phyloP scores from a whole-genome alignment of 2,329 filamentous ascomycete species.

The Trichophyton verrucosum region DNA sequence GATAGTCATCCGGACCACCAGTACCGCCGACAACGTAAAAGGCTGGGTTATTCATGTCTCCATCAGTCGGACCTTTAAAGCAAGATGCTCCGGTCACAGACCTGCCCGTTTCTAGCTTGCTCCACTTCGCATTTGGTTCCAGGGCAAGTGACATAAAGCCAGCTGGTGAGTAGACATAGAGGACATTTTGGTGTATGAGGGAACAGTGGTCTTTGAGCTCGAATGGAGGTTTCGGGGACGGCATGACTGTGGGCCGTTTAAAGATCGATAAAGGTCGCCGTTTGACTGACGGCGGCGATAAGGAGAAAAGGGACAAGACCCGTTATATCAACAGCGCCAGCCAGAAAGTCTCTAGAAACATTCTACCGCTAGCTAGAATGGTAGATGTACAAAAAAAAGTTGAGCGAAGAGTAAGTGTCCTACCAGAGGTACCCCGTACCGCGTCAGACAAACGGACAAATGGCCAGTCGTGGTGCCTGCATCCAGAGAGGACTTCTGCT shows the following conservation, averaged over 20 bases:
- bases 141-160: constrained; percentile 66
- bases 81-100: constrained; percentile 65
- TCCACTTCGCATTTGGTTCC: constrained; percentile 59
- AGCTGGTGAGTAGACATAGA: constrained; percentile 68
- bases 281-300: background rate
- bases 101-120: constrained; percentile 50
- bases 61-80: constrained; percentile 52
- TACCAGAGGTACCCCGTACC: background rate
- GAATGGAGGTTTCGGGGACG: constrained; percentile 56
- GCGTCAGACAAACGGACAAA: background rate
- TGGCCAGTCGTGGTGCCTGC: background rate
- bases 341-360: background rate
- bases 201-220: constrained; percentile 69
- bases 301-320: background rate
- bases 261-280: background rate
- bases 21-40: constrained; percentile 75
- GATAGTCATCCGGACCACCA: constrained; percentile 44
- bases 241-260: constrained; percentile 41
- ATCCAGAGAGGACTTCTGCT: background rate
- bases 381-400: background rate
- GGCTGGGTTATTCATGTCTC: constrained; percentile 46
- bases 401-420: background rate
- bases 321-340: background rate
- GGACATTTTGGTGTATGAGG: constrained; percentile 63
- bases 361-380: background rate